Percentiles rank a stretch among this genome's conserved stretches.
These are phyloP conservation scores for Fraxinus quadrangulata DNA, from an alignment of 257 asterid species.

Conservation along the genomic window DNA sequence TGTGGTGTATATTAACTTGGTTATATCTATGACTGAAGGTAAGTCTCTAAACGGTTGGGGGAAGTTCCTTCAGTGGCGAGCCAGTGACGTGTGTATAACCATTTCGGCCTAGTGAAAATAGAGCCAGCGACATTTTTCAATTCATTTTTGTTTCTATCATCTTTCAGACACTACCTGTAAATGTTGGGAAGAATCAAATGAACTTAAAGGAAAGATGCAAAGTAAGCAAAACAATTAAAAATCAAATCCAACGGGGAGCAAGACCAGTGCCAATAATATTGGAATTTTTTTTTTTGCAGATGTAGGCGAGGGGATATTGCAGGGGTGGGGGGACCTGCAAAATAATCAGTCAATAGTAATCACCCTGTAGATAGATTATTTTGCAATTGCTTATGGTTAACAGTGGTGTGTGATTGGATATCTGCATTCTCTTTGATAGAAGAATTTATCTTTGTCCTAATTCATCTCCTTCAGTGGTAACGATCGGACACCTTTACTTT, in stretches of 20 bases:
- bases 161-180: background rate
- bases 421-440: background rate
- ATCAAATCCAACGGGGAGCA: background rate
- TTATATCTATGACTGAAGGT: background rate
- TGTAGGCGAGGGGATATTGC: background rate
- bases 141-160: background rate
- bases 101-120: background rate
- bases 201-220: background rate
- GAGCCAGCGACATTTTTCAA: background rate
- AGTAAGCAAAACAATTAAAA: background rate
- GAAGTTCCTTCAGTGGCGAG: background rate
- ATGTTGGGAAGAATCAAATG: background rate
- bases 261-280: background rate
- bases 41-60: background rate
- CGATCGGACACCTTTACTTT: slow-evolving; percentile 14
- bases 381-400: background rate
- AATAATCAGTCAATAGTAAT: background rate
- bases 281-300: background rate
- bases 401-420: slow-evolving; percentile 2
- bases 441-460: background rate
- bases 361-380: background rate
- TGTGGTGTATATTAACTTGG: background rate
- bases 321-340: background rate
- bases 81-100: background rate
- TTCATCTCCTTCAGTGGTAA: slow-evolving; percentile 3